Base-by-base conservation (phyloP, 192 early-diverging fungal genomes). In the Geranomyces michiganensis region DNA sequence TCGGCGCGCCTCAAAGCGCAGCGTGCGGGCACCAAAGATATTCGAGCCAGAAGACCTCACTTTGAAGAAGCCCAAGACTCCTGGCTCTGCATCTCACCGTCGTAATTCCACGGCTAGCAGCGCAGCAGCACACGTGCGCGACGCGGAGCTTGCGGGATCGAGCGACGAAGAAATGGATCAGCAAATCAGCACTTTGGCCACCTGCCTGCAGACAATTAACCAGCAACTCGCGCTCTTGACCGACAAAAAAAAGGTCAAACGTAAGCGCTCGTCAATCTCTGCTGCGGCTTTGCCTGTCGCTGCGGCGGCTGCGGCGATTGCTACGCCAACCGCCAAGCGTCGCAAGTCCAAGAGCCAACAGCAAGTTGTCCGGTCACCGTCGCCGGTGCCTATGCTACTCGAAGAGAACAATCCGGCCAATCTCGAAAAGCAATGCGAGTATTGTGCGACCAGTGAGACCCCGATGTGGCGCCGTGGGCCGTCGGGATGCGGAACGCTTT, bases 391-490 rank as follows among this genome's bases (percentile, higher is more conserved):
- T n/a, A 33, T 33, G 58, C 51, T 41, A n/a, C 5, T 60, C 0
- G 56, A 17, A 0, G 56, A 30, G 27, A 44, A 61, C 19, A 56
- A 45, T 1, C 49, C 45, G 9, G 65, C 27, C 12, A 14, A 22
- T 1, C 43, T 29, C 12, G 71, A 45, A 15, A 76, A 77, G 61
- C 33, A 72, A 30, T 65, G 60, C 36, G 70, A 71, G 31, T 71
- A 81, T 65, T 82, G 80, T 48, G 56, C 41, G 9, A 67, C 70
- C 21, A 71, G 47, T 15, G 67, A 62, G 43, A 82, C 80, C 15
- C 78, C 80, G 7, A 79, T 77, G 74, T 82, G 80, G 80, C 70
- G 80, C 32, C 74, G 80, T 31, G 80, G 80, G 0, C 80, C 80
- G 0, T 73, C 77, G 19, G 80, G 80, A 17, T 51, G 60, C 17